Base-by-base conservation (phyloP, 805 yeast genomes). In the Hanseniaspora thailandica region DNA sequence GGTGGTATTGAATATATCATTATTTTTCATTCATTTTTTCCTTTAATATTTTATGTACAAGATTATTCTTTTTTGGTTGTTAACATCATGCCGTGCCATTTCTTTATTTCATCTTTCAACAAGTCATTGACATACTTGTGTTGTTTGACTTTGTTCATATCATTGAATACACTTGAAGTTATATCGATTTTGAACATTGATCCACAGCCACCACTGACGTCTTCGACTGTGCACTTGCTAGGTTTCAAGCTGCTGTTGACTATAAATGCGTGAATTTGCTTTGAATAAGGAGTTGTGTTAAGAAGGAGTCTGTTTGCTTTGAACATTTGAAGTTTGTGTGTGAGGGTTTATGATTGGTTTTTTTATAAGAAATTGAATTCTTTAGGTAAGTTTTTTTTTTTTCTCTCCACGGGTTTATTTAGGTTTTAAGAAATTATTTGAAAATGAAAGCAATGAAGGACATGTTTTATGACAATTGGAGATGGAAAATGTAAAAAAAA, bases 61-160 rank as follows among this genome's bases (percentile, higher is more conserved):
- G 13, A 26, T 17, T 25, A 46, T 62, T 59, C n/a, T 61, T 69
- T 34, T 78, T 78, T 62, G 76, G 82, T 60, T 0, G 97, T 90
- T 57, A 90, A 73, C 66, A 90, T 97, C 51, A 90, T 70, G 0
- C 98, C 98, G 65, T 93, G 98, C 98, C 97, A 93, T 62, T 83
- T 75, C 28, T 80, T 71, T 45, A 93, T 86, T 61, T 93, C 97
- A 40, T 86, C 95, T 56, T 82, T 81, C 60, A 93, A 71, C 2
- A 81, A 72, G 52, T 79, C 77, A 67, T 93, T 90, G 15, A 93
- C 97, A 59, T 90, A 66, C 56, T 96, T 76, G 63, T 93, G 98
- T 66, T 93, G 98, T 63, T 88, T 89, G 58, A 93, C 75, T 81
- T 86, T 86, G 1, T 86, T 71, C 43, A 86, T 63, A 0, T 95